Evolutionary conservation across 768 basidiomycete species (phyloP).

Genomic region (Lactifluus hygrophoroides): DNA sequence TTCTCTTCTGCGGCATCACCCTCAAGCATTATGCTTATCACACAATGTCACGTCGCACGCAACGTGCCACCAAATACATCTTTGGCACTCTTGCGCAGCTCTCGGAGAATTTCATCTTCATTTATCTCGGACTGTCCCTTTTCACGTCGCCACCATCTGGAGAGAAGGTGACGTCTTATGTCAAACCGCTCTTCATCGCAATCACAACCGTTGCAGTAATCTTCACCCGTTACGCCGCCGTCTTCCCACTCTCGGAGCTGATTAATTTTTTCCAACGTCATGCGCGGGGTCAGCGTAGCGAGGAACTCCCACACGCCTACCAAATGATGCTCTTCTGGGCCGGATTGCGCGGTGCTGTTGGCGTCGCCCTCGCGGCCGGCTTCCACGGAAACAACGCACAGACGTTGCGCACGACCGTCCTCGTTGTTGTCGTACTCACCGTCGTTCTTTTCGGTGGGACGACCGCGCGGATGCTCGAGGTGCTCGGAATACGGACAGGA

Average conservation of each 20-base stretch:
- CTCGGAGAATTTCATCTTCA: conserved; percentile 98
- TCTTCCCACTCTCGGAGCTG: conserved; percentile 88
- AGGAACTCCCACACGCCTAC: conserved; percentile 94
- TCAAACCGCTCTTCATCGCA: conserved; percentile 92
- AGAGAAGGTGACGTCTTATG: conserved; percentile 70
- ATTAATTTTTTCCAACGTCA: conserved; percentile 92
- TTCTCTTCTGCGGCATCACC: conserved; percentile 97
- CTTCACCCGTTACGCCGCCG: conserved; percentile 91
- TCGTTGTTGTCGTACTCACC: conserved; percentile 92
- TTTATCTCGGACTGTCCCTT: conserved; percentile 94
- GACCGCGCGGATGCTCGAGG: conserved; percentile 93
- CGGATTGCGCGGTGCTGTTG: conserved; percentile 91
- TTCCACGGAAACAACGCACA: conserved; percentile 92
- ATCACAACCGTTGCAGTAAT: conserved; percentile 88
- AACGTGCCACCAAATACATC: conserved; percentile 90
- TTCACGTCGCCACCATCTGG: conserved; percentile 82
- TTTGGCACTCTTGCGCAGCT: conserved; percentile 91
- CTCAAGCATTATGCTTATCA: conserved; percentile 99
- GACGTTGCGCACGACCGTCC: conserved; percentile 85
- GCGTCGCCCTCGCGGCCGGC: conserved; percentile 93
- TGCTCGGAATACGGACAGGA: conserved; percentile 91
- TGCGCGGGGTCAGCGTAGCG: conserved; percentile 73
- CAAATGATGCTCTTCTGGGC: conserved; percentile 99
- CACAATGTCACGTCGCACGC: conserved; percentile 94
- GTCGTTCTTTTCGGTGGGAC: conserved; percentile 95